Conservation (phyloP, 306 rosid species). For the Arachis hypogaea region DNA sequence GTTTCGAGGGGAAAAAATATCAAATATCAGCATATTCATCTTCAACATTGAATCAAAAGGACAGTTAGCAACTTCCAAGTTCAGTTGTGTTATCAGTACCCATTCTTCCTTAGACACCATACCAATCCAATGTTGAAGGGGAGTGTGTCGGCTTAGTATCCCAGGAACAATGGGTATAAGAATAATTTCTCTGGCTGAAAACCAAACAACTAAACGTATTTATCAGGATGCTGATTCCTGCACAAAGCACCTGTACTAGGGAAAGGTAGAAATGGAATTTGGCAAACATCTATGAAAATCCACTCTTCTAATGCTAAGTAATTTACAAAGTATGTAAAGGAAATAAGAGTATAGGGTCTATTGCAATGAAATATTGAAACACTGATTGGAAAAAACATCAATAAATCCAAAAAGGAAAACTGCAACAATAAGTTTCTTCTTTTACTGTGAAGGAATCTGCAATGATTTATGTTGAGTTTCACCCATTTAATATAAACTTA, state of each 20-base stretch:
- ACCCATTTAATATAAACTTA: background rate
- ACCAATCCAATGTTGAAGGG: too few species aligned
- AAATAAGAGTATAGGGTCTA: background rate
- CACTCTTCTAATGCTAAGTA: constrained; percentile 11
- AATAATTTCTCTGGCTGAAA: background rate
- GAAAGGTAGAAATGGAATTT: background rate
- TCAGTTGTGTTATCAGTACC: background rate
- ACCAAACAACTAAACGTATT: background rate
- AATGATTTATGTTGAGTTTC: background rate
- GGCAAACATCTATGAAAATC: constrained; percentile 3
- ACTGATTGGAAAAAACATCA: too few species aligned
- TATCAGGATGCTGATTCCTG: constrained; percentile 17
- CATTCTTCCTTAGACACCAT: too few species aligned
- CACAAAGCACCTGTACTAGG: constrained; percentile 5
- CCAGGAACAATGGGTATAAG: too few species aligned
- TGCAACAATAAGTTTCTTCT: background rate
- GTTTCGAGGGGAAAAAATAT: background rate
- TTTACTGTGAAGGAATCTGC: background rate
- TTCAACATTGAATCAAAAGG: constrained; percentile 21
- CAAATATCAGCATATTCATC: constrained; percentile 23
- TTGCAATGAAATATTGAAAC: constrained; percentile 13
- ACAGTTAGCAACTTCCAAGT: constrained; percentile 26
- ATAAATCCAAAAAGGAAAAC: background rate
- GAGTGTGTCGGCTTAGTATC: too few species aligned
- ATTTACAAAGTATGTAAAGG: background rate